Base-by-base conservation (phyloP, 2,329 filamentous ascomycete species). In the Colletotrichum godetiae region DNA sequence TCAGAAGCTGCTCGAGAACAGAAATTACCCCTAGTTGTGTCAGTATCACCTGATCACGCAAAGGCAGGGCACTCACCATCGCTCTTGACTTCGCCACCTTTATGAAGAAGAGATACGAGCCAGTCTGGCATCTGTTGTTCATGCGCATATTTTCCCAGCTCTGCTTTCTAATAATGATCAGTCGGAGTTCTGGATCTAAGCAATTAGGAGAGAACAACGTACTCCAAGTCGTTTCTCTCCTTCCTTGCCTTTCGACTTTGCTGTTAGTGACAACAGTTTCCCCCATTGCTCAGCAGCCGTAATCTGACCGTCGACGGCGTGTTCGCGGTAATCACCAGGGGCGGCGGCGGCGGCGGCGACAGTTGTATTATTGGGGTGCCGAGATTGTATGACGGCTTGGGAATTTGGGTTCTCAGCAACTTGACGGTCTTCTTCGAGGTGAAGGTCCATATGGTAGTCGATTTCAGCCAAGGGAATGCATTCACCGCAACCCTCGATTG, bases 81-180 rank as follows among this genome's bases (percentile, higher is more conserved):
- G n/a, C 86, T 85, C 33, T 85, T 87, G 42, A 88, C 84, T 67
- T 89, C 88, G 13, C 89, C 89, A 19, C 91, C 87, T 55, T 86
- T 88, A 74, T 91, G 85, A 1, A 96, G 86, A 75, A 94, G 84
- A 15, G 86, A 85, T 19, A 88, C 86, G 1, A 95, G 87, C 90
- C 90, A 93, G 10, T 86, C 82, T 0, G 94, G 94, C 94, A 95
- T 95, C 76, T 89, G 87, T 53, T 91, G 89, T 80, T 96, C 94
- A 76, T 94, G 86, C 1, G 92, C 92, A 81, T 93, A 91, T 31
- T 90, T 90, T 0, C 94, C 94, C 15, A 96, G 85, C 78, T 95
- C 92, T 79, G 86, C 83, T 87, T 88, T 88, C 81, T 88, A 75
- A 5, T 24, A 24, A 15, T 5, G 35, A 35, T 73, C 27, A 73